These are phyloP conservation scores for Aspergillus sojae DNA, from an alignment of 2,329 filamentous ascomycete genomes.

Conservation along the genomic window DNA sequence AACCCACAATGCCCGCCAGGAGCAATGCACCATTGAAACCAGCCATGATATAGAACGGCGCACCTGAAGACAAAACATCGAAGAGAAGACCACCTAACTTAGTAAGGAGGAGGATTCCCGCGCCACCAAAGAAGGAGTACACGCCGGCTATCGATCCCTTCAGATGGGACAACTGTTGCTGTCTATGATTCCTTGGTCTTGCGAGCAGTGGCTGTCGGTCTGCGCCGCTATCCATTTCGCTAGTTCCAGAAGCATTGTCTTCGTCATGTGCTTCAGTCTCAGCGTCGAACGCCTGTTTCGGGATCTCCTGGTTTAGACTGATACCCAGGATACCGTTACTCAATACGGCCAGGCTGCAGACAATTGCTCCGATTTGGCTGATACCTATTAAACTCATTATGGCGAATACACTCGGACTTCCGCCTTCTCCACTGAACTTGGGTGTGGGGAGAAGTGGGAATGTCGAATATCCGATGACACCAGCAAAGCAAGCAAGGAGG, in stretches of 20 bases:
- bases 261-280: conserved; percentile 1
- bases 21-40: conserved; percentile 78
- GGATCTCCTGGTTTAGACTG: conserved; percentile 18
- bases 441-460: conserved; percentile 79
- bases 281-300: conserved; percentile 17
- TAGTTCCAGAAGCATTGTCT: background rate
- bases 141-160: conserved; percentile 95
- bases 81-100: conserved; percentile 89
- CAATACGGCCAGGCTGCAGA: conserved; percentile 88
- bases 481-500: conserved; percentile 69
- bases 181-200: conserved; percentile 23
- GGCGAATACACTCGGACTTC: conserved; percentile 69
- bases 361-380: conserved; percentile 94
- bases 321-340: conserved; percentile 72
- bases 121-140: conserved; percentile 88
- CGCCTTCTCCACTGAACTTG: conserved; percentile 71
- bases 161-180: conserved; percentile 56
- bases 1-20: conserved; percentile 33
- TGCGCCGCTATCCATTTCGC: conserved; percentile 10
- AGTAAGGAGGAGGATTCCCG: conserved; percentile 85
- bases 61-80: conserved; percentile 71
- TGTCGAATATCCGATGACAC: conserved; percentile 74
- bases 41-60: conserved; percentile 95
- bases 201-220: conserved; percentile 34
- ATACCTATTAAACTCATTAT: conserved; percentile 81